A percentile compares a stretch with the other conserved stretches of the same genome.
Conservation (phyloP, 108 stramenopile genomes). For the Conticribra guillardii region DNA sequence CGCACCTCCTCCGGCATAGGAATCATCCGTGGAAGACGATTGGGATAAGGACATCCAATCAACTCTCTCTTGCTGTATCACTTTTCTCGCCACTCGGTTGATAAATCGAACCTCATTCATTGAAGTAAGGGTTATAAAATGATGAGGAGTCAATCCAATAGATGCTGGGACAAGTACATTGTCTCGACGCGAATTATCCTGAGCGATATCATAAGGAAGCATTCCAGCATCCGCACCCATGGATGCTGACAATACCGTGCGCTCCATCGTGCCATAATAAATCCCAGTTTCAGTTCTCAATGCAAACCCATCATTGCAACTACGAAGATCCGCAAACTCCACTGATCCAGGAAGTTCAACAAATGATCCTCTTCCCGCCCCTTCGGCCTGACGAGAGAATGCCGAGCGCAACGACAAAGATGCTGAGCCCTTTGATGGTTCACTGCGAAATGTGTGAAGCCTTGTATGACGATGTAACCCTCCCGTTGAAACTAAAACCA, state of each 20-base stretch:
- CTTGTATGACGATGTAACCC: constrained; percentile 75
- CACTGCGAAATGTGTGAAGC: constrained; percentile 74
- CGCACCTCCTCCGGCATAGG: constrained; percentile 15
- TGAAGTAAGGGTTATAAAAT: constrained; percentile 77
- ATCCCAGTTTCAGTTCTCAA: constrained; percentile 81
- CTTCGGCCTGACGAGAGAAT: constrained; percentile 20
- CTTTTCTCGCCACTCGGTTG: constrained; percentile 78
- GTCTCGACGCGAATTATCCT: constrained; percentile 14
- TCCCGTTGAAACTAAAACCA: constrained; percentile 74
- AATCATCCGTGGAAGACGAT: constrained; percentile 34
- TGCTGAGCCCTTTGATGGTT: constrained; percentile 20
- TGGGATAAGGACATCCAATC: constrained; percentile 64
- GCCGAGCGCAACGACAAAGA: constrained; percentile 39
- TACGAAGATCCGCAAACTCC: constrained; percentile 70
- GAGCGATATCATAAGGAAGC: constrained; percentile 55
- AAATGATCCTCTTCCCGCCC: constrained; percentile 36
- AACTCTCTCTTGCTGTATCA: constrained; percentile 84
- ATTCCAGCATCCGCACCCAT: constrained; percentile 81
- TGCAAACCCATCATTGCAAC: constrained; percentile 72
- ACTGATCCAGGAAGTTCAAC: constrained; percentile 84
- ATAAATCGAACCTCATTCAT: constrained; percentile 76
- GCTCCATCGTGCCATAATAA: constrained; percentile 83
- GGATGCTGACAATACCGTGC: constrained; percentile 44
- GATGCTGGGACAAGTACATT: constrained; percentile 21
- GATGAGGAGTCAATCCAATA: constrained; percentile 77